These are phyloP conservation scores for Alternaria triticina DNA, from an alignment of 2,329 filamentous ascomycete species.

Conservation along the genomic window DNA sequence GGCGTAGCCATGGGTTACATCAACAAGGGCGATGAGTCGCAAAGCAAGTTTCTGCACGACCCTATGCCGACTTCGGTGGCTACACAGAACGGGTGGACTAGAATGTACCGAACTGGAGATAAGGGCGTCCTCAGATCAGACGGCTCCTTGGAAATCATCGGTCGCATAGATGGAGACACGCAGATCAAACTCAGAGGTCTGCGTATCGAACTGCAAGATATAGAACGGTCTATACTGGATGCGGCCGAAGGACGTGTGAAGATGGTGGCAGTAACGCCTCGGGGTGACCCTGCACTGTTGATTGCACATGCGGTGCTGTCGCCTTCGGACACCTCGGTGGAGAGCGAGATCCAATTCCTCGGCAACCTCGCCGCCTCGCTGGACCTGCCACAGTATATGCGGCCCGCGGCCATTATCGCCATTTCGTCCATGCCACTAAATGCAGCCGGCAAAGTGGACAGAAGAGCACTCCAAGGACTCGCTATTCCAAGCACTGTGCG, in stretches of 20 bases:
- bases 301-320: neutral
- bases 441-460: constrained; percentile 14
- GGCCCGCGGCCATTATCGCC: constrained; percentile 9
- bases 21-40: constrained; percentile 17
- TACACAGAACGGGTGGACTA: constrained; percentile 22
- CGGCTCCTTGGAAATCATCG: constrained; percentile 42
- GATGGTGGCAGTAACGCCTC: neutral
- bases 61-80: neutral
- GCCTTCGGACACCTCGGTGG: neutral
- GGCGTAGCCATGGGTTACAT: constrained; percentile 44
- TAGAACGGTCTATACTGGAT: constrained; percentile 46
- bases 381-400: constrained; percentile 44
- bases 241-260: constrained; percentile 11
- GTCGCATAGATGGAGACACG: constrained; percentile 17
- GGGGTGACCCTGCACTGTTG: neutral
- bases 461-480: constrained; percentile 16
- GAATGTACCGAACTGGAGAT: constrained; percentile 52
- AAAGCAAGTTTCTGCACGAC: constrained; percentile 12
- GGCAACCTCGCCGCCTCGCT: constrained; percentile 20
- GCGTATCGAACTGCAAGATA: constrained; percentile 50
- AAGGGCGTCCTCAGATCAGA: constrained; percentile 43
- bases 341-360: neutral
- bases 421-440: constrained; percentile 16
- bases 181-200: constrained; percentile 45
- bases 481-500: neutral